Evolutionary conservation across 1,284 basidiomycete species (phyloP), one percentile per base, ranked within the genome.

Genomic region (Amylostereum chailletii): DNA sequence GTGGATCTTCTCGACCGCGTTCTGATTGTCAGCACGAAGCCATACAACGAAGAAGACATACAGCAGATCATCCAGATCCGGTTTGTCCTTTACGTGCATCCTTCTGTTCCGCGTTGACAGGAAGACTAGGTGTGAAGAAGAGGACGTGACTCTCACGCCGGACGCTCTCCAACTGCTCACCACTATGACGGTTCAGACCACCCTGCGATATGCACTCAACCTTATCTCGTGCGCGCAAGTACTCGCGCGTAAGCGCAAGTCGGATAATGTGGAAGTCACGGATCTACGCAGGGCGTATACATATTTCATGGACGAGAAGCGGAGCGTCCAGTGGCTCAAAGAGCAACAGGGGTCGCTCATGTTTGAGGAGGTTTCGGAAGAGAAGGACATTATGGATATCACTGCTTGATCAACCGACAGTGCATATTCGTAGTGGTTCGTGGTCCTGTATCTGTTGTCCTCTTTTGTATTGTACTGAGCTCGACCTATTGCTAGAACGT

Each of bases 221-320:
- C 71, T 96, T 43, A 96, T 98, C 56, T 92, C 93, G 1, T 93
- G 90, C 36, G 90, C 86, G 0, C 83, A 90, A 57, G 77, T 94
- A 43, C 72, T 94, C 2, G 87, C 94, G 2, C 76, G 78, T 55
- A 86, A 92, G 62, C 78, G 93, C 43, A 94, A 90, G 62, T 73
- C 81, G 11, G 72, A 82, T 61, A 61, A 74, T 31, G 90, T 96
- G 7, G 87, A 87, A 45, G 85, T 90, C 1, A 83, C 87, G 48
- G 94, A 96, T 64, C 75, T 98, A 44, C 74, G 86, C 38, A 74
- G 86, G 50, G 90, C 86, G 3, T 97, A 96, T 63, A 75, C 75
- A 43, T 93, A 91, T 63, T 99, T 98, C 70, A 85, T 94, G 72
- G 94, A 99, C 64, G 94, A 96, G 62, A 93, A 94, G 68, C 75